Evolutionary conservation across 441 rosid genomes (phyloP), one percentile per base, ranked within the genome.

Genomic region (Jatropha multifida): DNA sequence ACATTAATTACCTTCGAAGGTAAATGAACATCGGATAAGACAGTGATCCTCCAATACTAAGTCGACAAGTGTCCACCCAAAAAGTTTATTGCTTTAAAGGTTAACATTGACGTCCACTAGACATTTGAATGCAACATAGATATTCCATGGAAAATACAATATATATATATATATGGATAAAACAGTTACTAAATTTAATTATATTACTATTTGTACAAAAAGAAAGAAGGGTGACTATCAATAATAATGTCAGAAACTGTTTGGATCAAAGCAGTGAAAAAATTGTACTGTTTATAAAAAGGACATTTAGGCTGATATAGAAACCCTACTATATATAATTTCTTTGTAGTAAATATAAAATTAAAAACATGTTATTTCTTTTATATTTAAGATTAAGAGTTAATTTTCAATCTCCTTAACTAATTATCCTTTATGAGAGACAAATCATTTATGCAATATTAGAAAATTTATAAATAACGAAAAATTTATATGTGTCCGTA

Each of bases 101-200:
- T 73, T 76, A 62, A 38, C 49, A 37, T 62, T 68, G 74, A 62
- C 68, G 13, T 67, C 81, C 86, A 54, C 12, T 15, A 12, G 84
- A 64, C 63, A 73, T 38, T 73, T 40, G 42, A 10, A 58, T 59
- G 77, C 44, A 49, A 44, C 77, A 26, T 15, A 65, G 73, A 67
- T 77, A 71, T 46, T 54, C 20, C 71, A 65, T 46, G 7, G 61
- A 12, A 72, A 52, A 63, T 71, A 17, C 18, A 20, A 0, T 20
- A 20, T 7, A 56, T n/a, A n/a, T 3, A 58, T 20, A 58, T 2
- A 58, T 13, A 58, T 32, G 32, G 32, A 32, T 32, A 54, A 17
- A 6, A 4, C 20, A 51, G 55, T 51, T 51, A 51, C 1, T 11
- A 15, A 54, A 4, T 54, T 26, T 5, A 23, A 26, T 20, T 14